phyloP scores from a whole-genome alignment of 352 stramenopile species.

The Phytophthora pluvialis region DNA sequence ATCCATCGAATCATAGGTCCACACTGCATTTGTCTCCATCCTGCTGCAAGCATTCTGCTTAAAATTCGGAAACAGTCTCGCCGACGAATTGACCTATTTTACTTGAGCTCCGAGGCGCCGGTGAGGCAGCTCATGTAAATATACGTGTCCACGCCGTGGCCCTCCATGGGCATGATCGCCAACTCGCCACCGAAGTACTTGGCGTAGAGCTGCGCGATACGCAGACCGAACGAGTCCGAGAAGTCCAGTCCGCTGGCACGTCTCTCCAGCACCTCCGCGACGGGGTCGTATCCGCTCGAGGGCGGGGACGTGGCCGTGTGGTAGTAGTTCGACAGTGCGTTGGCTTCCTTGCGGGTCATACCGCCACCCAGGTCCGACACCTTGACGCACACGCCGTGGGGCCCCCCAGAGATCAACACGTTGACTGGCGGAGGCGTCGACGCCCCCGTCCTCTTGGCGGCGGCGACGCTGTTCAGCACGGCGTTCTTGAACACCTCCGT shows the following conservation, averaged over 20 bases:
- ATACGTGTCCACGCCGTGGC: slow-evolving; percentile 96
- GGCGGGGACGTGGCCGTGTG: slow-evolving; percentile 30
- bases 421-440: slow-evolving; percentile 56
- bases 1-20: background rate
- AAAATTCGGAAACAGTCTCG: background rate
- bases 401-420: slow-evolving; percentile 68
- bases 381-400: slow-evolving; percentile 82
- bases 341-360: slow-evolving; percentile 78
- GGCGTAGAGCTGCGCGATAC: slow-evolving; percentile 93
- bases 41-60: slow-evolving; percentile 7
- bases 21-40: slow-evolving; percentile 26
- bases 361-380: slow-evolving; percentile 78
- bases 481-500: slow-evolving; percentile 86
- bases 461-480: slow-evolving; percentile 72
- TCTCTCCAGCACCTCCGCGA: slow-evolving; percentile 72
- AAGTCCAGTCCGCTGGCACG: slow-evolving; percentile 73
- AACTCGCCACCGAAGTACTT: slow-evolving; percentile 99
- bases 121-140: slow-evolving; percentile 91
- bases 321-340: slow-evolving; percentile 73
- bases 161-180: slow-evolving; percentile 99
- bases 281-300: slow-evolving; percentile 64
- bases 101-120: slow-evolving; percentile 76
- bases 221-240: slow-evolving; percentile 90
- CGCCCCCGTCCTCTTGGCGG: slow-evolving; percentile 29
- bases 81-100: slow-evolving; percentile 23